Base-by-base conservation (phyloP, 257 asterid species). In the Solanum peruvianum region DNA sequence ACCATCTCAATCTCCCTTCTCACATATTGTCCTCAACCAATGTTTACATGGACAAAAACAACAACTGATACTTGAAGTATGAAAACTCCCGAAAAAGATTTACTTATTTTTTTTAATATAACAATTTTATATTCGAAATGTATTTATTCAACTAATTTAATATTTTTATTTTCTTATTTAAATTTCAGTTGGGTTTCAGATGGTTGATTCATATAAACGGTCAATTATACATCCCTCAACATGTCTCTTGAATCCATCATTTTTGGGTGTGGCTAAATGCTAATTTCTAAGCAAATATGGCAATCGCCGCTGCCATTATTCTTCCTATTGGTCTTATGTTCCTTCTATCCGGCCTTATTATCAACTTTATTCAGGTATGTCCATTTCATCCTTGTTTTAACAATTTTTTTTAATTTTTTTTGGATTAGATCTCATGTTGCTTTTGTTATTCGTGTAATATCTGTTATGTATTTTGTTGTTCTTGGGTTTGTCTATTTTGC, bases 251-350 rank as follows among this genome's bases (percentile, higher is more conserved):
- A 45, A 56, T 70, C 23, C 81, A 56, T 71, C 56, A 42, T 31
- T 44, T 85, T n/a, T 58, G 41, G 39, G 7, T 31, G 64, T 70
- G 44, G 21, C 41, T 31, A 42, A 37, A 37, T 37, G 21, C 41
- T 31, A 42, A 20, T 62, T 83, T 31, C 77, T 90, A 82, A 62
- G 86, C 86, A 90, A 90, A 94, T 18, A 56, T 95, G 98, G 98
- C 98, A 49, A 91, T 95, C 45, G 95, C 97, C 9, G 96, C 94
- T 8, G 92, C 89, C 52, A 93, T 92, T 25, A 87, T 93, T 92
- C 95, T 95, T 80, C 98, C 98, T 25, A 49, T 94, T 23, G 97
- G 98, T 64, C 89, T 95, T 85, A 92, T 95, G 62, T 95, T 95
- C 88, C 88, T 95, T 76, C 37, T 95, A 23, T 94, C 97, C 1